Base-by-base conservation (phyloP, 1,284 basidiomycete species). In the Naganishia sp. region DNA sequence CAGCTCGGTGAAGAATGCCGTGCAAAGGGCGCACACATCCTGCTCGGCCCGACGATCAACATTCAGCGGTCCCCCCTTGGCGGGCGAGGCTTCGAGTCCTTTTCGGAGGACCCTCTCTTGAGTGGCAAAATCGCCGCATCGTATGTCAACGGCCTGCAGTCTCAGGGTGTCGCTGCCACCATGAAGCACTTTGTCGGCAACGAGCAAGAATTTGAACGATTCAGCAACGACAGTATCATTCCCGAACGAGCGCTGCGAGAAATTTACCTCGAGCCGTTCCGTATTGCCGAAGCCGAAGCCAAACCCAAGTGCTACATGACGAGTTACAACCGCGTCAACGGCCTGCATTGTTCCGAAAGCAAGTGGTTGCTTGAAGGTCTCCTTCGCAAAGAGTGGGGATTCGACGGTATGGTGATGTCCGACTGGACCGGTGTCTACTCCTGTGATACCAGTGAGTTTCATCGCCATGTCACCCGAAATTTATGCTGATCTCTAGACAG, bases 201-300 rank as follows among this genome's bases (percentile, higher is more conserved):
- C 69, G 78, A 80, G 57, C 75, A 77, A 68, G 78, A 80, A 66
- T 74, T 74, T 59, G 75, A 76, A 53, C 70, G 77, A 13, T 73
- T 72, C 64, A 73, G 73, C 15, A 70, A 72, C 53, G 73, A 75
- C 60, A 70, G 71, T 28, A 68, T 75, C 45, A 69, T 75, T 33
- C 65, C 69, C 11, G 55, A 68, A 25, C 85, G 90, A 48, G 87
- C 90, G 0, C 81, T 94, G 28, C 83, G 90, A 28, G 91, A 94
- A 75, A 84, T 94, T 50, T 93, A 93, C 77, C 83, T 92, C 49
- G 85, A 87, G 81, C 87, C 88, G 0, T 93, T 93, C 81, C 90
- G 91, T 86, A 83, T 93, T 50, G 88, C 89, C 0, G 85, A 89
- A 76, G 87, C 87, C 73, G 81, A 86, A 61, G 50, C 73, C 25